Conservation (phyloP, 495 filamentous ascomycete genomes). For the Neurospora sp. region DNA sequence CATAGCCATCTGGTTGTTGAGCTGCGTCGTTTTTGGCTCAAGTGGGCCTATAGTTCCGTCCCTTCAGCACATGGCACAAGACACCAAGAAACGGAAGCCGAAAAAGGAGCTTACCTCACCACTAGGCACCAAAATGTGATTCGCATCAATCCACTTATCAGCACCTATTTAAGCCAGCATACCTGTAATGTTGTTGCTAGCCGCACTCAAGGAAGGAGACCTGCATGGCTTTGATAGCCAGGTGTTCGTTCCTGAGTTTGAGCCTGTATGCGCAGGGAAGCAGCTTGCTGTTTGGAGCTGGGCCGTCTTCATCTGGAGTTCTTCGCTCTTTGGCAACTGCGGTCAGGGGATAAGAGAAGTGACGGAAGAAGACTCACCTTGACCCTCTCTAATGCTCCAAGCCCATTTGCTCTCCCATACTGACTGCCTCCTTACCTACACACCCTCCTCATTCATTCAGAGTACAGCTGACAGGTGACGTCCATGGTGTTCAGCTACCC, state of each 20-base stretch:
- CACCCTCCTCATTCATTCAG: conserved; percentile 3
- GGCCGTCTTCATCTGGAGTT: conserved; percentile 2
- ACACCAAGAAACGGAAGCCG: neutral
- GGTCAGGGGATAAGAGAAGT: neutral
- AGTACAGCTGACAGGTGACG: conserved; percentile 8
- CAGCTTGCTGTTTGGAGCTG: conserved; percentile 1
- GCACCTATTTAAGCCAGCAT: conserved; percentile 5
- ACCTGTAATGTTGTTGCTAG: conserved; percentile 6
- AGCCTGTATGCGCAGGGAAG: neutral
- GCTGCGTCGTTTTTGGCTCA: conserved; percentile 5
- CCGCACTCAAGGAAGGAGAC: neutral
- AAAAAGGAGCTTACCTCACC: neutral
- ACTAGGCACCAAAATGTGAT: neutral
- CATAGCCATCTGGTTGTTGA: conserved; percentile 10
- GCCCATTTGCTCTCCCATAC: neutral
- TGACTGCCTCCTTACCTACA: conserved; percentile 6
- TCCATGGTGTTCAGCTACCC: neutral
- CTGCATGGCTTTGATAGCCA: neutral
- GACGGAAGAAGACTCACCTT: neutral
- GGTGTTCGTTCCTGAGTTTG: conserved; percentile 4
- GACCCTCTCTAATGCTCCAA: conserved; percentile 1
- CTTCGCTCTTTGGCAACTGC: neutral
- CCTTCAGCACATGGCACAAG: neutral
- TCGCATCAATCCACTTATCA: neutral
- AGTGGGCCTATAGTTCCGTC: conserved; percentile 2